Base-by-base conservation (phyloP, 208 protist species). In the Leishmania gerbilli region DNA sequence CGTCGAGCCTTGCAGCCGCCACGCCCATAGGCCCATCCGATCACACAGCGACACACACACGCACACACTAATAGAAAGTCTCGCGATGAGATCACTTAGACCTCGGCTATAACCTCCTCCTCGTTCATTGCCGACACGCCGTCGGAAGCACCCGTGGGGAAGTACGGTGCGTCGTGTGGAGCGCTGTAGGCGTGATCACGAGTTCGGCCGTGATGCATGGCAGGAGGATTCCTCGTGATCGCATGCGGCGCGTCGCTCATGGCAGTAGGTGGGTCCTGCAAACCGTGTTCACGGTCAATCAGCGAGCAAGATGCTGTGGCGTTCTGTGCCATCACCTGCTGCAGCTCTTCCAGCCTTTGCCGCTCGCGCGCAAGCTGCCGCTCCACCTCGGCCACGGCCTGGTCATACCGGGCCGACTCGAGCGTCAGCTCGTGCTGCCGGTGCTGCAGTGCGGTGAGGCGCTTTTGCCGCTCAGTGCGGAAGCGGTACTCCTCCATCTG, bases 401-500 rank as follows among this genome's bases (percentile, higher is more conserved):
- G 68, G 8, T 82, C 83, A 42, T 87, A 84, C 4, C 77, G 82
- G 15, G 65, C 51, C 3, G 83, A 77, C 79, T 91, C 88, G 75
- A 84, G 88, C n/a, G 40, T 13, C n/a, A 88, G 31, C 74, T 90
- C 84, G 4, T 69, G 79, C 53, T 87, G 82, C 0, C 78, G 81
- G 19, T 77, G 72, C 74, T 89, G 82, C 74, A 93, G 68, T 6
- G 83, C 80, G 2, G 45, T 72, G 3, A 77, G 58, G 5, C 84
- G 84, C 42, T 82, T 79, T 64, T 88, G 84, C 7, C 91, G 84
- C 79, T 95, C 91, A 3, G 88, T 93, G 53, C 90, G 77, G 69
- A 95, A 95, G 60, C 90, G 91, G 45, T 87, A 82, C 37, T 85
- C 88, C 83, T 95, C 91, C 89, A 93, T 93, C 42, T 81, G 65